Percentiles rank a stretch among this genome's conserved stretches.
Conservation (phyloP, 768 basidiomycete genomes). For the Leccinellum albellum region DNA sequence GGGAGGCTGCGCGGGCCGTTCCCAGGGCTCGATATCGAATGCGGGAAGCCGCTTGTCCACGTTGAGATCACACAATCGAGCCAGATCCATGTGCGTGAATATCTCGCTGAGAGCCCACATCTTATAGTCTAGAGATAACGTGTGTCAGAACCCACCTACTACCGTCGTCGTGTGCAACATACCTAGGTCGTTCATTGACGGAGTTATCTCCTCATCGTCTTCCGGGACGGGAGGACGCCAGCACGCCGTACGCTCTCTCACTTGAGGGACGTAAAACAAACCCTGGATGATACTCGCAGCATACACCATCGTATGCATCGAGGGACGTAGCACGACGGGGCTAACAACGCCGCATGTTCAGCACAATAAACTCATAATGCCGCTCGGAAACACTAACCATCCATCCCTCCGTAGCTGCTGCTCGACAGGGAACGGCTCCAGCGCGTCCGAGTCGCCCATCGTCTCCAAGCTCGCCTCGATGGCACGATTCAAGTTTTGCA, state of each 20-base stretch:
- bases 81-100: slow-evolving; percentile 68
- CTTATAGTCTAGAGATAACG: slow-evolving; percentile 36
- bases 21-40: slow-evolving; percentile 42
- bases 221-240: slow-evolving; percentile 32
- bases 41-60: slow-evolving; percentile 48
- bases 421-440: slow-evolving; percentile 50
- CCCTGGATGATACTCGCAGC: slow-evolving; percentile 55
- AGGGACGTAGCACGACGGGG: slow-evolving; percentile 68
- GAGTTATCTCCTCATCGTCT: slow-evolving; percentile 15
- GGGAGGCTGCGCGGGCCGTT: slow-evolving; percentile 32
- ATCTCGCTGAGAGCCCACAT: slow-evolving; percentile 61
- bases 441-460: slow-evolving; percentile 46
- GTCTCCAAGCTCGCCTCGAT: slow-evolving; percentile 65
- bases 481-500: slow-evolving; percentile 62
- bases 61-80: slow-evolving; percentile 52
- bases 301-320: slow-evolving; percentile 47
- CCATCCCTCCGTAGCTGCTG: slow-evolving; percentile 53
- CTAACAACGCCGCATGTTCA: slow-evolving; percentile 33
- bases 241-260: slow-evolving; percentile 41
- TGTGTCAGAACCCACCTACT: neutral
- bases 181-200: slow-evolving; percentile 37
- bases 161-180: neutral
- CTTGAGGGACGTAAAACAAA: slow-evolving; percentile 68
- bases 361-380: neutral
- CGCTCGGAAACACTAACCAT: slow-evolving; percentile 41